Evolutionary conservation across 768 basidiomycete species (phyloP), one percentile per base, ranked within the genome.

Genomic region (Agrocybe pediades): DNA sequence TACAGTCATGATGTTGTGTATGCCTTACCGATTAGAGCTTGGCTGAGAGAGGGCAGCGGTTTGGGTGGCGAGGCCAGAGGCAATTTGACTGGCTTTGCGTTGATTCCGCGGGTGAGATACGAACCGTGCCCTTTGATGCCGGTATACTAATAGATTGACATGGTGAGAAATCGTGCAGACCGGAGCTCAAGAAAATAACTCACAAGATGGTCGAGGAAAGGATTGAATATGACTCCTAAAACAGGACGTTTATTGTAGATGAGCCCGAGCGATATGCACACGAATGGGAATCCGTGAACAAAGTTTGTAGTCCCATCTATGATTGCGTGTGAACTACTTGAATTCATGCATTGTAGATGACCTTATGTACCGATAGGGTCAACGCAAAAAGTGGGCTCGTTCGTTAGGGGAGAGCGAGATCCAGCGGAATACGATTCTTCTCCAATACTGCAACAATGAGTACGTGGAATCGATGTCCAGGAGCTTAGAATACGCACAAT

Each of bases 301-400:
- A 93, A 92, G 68, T 95, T 95, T 40, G 92, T 94, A 2, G 92
- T 95, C 13, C 92, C 91, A 64, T 92, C 90, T 91, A 11, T 36
- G 29, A 30, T 30, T 11, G 11, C n/a, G n/a, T 36, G 11, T n/a
- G n/a, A n/a, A n/a, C n/a, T n/a, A n/a, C n/a, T n/a, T n/a, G n/a
- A n/a, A n/a, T n/a, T n/a, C n/a, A n/a, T n/a, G n/a, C 33, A 19
- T 25, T 24, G 30, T 19, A 24, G 40, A 20, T 26, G 21, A 11
- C 63, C 77, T 51, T 27, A n/a, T 39, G 26, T 60, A 87, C 90
- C 95, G 53, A 97, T 96, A 26, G 95, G 95, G 68, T 98, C 95
- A 41, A 96, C 91, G 63, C 96, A 97, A 75, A 90, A 99, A 0
- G 96, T 98, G 4, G 95, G 94, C 25, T 85, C 86, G 62, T 97